A percentile compares a stretch with the other conserved stretches of the same genome.
phyloP scores from a whole-genome alignment of 441 rosid genomes.

The Gossypium armourianum region DNA sequence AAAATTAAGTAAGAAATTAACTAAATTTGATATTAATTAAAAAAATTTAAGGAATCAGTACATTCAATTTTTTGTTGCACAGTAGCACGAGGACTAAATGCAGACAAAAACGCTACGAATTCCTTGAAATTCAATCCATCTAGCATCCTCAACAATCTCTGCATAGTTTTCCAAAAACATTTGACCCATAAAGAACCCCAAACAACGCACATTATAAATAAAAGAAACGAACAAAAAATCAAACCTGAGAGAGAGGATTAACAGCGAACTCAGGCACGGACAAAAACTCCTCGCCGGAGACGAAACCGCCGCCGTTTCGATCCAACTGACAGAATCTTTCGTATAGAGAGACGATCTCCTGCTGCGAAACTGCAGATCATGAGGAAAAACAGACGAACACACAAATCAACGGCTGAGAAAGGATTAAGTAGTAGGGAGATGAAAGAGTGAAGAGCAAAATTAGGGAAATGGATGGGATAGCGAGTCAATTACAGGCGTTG shows the following conservation, averaged over 20 bases:
- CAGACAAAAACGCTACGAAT: constrained; percentile 38
- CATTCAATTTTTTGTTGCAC: constrained; percentile 34
- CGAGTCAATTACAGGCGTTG: constrained; percentile 21
- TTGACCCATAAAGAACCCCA: background rate
- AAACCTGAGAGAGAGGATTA: constrained; percentile 39
- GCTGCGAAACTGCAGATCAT: constrained; percentile 36
- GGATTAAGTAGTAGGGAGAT: background rate
- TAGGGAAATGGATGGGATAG: background rate
- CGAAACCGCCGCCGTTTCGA: constrained; percentile 35
- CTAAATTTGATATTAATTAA: background rate
- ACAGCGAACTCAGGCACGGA: constrained; percentile 41
- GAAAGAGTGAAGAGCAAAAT: background rate
- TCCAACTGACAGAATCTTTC: constrained; percentile 40
- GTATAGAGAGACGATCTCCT: constrained; percentile 37
- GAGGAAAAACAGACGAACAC: background rate
- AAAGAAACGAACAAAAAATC: background rate
- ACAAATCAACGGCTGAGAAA: constrained; percentile 3
- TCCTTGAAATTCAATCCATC: constrained; percentile 43
- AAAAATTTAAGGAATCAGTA: constrained; percentile 1
- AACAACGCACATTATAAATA: background rate
- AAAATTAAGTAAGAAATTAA: background rate
- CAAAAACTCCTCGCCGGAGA: constrained; percentile 37
- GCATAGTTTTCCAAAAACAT: background rate
- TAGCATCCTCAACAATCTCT: constrained; percentile 35
- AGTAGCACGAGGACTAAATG: constrained; percentile 33